phyloP scores from a whole-genome alignment of 257 asterid species.

The Eustoma russellianum region DNA sequence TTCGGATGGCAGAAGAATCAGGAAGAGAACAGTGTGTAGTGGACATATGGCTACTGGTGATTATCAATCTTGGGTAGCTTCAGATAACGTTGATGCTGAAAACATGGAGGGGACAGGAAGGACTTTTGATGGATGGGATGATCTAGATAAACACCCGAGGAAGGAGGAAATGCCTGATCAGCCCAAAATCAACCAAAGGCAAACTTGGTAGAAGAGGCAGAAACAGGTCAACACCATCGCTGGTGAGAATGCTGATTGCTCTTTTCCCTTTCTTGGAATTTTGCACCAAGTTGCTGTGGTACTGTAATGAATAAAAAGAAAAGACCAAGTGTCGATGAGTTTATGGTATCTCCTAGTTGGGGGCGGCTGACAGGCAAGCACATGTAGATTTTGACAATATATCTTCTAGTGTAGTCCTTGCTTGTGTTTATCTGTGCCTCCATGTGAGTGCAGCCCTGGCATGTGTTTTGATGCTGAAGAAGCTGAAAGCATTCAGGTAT shows the following conservation, averaged over 20 bases:
- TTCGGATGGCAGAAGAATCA: conserved; percentile 21
- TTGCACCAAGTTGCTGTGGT: conserved; percentile 45
- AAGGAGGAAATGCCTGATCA: conserved; percentile 18
- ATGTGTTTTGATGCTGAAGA: too few species aligned
- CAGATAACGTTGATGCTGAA: conserved; percentile 24
- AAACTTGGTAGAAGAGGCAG: conserved; percentile 39
- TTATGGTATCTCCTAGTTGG: neutral
- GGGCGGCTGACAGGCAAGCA: neutral
- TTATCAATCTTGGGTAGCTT: conserved; percentile 44
- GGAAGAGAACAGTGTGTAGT: conserved; percentile 25
- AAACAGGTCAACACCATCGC: conserved; percentile 38
- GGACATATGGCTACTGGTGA: conserved; percentile 24
- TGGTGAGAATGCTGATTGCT: conserved; percentile 44
- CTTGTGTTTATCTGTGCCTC: too few species aligned
- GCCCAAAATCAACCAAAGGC: conserved; percentile 13
- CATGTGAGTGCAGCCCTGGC: too few species aligned
- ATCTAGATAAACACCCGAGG: conserved; percentile 45
- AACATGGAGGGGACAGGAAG: conserved; percentile 12
- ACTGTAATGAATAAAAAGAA: too few species aligned
- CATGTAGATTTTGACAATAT: neutral
- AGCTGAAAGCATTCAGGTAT: too few species aligned
- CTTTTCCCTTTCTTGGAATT: conserved; percentile 54
- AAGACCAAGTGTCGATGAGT: neutral
- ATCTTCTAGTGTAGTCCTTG: neutral
- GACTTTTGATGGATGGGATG: conserved; percentile 89